phyloP scores from a whole-genome alignment of 495 filamentous ascomycete species.

The Aspergillus funiculosus region DNA sequence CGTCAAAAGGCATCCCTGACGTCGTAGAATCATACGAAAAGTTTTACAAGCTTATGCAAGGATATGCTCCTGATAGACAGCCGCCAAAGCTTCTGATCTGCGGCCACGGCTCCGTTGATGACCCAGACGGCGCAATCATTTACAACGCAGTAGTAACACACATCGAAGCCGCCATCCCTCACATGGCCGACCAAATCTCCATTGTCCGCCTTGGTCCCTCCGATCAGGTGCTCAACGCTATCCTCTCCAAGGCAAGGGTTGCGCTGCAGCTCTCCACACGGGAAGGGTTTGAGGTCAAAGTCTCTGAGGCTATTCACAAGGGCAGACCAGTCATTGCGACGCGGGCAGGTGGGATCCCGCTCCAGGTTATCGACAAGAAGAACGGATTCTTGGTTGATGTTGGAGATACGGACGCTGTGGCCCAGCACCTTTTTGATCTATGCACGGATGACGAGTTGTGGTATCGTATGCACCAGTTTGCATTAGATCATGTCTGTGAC shows the following conservation, averaged over 20 bases:
- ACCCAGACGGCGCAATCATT: slow-evolving; percentile 70
- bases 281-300: slow-evolving; percentile 88
- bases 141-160: slow-evolving; percentile 65
- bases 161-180: slow-evolving; percentile 50
- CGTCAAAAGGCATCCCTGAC: slow-evolving; percentile 77
- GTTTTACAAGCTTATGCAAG: slow-evolving; percentile 56
- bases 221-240: slow-evolving; percentile 75
- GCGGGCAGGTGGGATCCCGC: slow-evolving; percentile 71
- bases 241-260: slow-evolving; percentile 69
- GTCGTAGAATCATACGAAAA: slow-evolving; percentile 73
- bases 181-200: slow-evolving; percentile 56
- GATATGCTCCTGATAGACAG: slow-evolving; percentile 33
- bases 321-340: slow-evolving; percentile 79
- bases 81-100: slow-evolving; percentile 71
- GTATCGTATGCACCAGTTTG: slow-evolving; percentile 61
- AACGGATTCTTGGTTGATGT: slow-evolving; percentile 74
- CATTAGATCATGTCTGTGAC: slow-evolving; percentile 62
- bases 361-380: slow-evolving; percentile 68
- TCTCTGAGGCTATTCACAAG: slow-evolving; percentile 81
- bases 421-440: slow-evolving; percentile 60
- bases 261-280: slow-evolving; percentile 75
- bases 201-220: slow-evolving; percentile 72
- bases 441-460: slow-evolving; percentile 62
- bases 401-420: slow-evolving; percentile 67
- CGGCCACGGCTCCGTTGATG: slow-evolving; percentile 80